Conservation (phyloP, 352 stramenopile species). For the Globisporangium sylvaticum region DNA sequence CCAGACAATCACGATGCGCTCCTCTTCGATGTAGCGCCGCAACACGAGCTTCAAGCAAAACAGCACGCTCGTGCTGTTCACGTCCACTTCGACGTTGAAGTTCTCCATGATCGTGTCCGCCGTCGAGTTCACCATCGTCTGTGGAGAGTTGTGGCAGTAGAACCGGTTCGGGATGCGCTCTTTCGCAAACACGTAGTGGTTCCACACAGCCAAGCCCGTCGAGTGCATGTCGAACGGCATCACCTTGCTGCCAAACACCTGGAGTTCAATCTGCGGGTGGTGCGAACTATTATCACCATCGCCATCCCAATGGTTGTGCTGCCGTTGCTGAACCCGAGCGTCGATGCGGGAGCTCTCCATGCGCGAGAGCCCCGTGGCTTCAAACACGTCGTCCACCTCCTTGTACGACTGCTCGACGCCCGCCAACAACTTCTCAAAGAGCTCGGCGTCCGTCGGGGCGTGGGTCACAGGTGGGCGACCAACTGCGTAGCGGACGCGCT, state of each 20-base stretch:
- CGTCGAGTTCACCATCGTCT: conserved; percentile 21
- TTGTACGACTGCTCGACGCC: conserved; percentile 26
- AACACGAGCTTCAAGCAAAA: conserved; percentile 51
- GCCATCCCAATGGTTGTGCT: background rate
- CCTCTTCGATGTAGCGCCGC: conserved; percentile 40
- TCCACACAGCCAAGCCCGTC: conserved; percentile 35
- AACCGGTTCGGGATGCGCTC: conserved; percentile 42
- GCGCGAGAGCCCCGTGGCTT: conserved; percentile 37
- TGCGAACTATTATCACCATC: background rate
- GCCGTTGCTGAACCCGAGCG: conserved; percentile 25
- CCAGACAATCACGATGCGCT: conserved; percentile 56
- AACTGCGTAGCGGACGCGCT: background rate
- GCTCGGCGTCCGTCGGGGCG: conserved; percentile 12
- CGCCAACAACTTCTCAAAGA: conserved; percentile 25
- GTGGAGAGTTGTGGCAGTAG: conserved; percentile 40
- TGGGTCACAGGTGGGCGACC: background rate
- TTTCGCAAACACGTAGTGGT: conserved; percentile 29
- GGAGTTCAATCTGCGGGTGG: conserved; percentile 20
- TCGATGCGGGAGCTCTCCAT: conserved; percentile 31
- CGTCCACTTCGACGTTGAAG: conserved; percentile 46
- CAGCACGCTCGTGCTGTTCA: conserved; percentile 36
- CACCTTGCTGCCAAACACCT: conserved; percentile 48
- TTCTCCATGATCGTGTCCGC: conserved; percentile 58
- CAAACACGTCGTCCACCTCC: conserved; percentile 27
- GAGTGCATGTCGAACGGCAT: conserved; percentile 43